These are phyloP conservation scores for Aschersonia sp. DNA, from an alignment of 2,329 filamentous ascomycete species.

Conservation along the genomic window DNA sequence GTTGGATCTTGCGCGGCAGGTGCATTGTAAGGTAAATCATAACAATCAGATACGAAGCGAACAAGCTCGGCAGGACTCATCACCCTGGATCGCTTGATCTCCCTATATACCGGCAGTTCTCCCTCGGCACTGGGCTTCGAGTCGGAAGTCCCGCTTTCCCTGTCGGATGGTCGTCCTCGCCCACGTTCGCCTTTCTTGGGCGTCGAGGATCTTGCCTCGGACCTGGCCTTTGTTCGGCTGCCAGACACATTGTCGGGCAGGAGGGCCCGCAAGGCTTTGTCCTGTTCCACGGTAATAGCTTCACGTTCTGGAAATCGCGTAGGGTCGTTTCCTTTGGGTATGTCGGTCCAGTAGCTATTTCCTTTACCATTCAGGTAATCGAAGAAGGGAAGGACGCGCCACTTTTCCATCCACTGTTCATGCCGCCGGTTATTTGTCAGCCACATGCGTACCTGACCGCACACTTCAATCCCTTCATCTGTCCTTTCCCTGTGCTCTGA, in stretches of 20 bases:
- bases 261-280: constrained; percentile 72
- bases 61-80: too few species aligned
- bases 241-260: constrained; percentile 61
- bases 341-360: constrained; percentile 66
- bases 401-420: constrained; percentile 89
- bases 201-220: too few species aligned
- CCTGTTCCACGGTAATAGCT: constrained; percentile 73
- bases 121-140: too few species aligned
- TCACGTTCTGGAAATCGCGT: constrained; percentile 56
- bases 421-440: neutral
- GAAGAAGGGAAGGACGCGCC: constrained; percentile 92
- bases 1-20: too few species aligned
- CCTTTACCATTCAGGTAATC: constrained; percentile 70
- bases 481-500: constrained; percentile 36
- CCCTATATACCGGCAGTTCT: too few species aligned
- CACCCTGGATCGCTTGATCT: too few species aligned
- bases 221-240: too few species aligned
- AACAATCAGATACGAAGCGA: too few species aligned
- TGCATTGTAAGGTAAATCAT: too few species aligned
- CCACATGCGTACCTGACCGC: neutral
- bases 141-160: too few species aligned
- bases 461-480: neutral
- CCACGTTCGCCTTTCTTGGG: too few species aligned
- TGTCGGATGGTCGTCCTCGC: too few species aligned
- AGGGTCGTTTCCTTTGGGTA: constrained; percentile 52